phyloP scores from a whole-genome alignment of 1,284 basidiomycete genomes.

The Apiotrichum montevideense region DNA sequence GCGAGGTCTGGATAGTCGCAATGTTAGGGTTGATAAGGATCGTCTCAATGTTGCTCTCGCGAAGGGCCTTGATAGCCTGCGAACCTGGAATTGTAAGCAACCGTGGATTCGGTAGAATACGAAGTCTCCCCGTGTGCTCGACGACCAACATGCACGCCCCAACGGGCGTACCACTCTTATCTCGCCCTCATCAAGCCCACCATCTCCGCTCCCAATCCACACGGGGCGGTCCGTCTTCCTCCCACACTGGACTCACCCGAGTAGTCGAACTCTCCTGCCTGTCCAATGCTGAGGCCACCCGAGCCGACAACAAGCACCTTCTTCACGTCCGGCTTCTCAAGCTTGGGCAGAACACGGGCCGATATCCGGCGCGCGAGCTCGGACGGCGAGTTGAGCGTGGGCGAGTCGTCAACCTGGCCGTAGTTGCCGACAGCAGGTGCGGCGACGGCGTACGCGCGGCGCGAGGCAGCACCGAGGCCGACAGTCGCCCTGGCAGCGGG shows the following conservation, averaged over 20 bases:
- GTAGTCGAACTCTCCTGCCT: slow-evolving; percentile 99
- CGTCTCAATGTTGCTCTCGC: slow-evolving; percentile 90
- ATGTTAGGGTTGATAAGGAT: slow-evolving; percentile 98
- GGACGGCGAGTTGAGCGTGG: slow-evolving; percentile 83
- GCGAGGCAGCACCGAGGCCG: neutral
- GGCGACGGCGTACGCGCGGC: slow-evolving; percentile 55
- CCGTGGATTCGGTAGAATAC: no score
- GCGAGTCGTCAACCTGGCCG: slow-evolving; percentile 60
- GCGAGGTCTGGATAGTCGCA: slow-evolving; percentile 94
- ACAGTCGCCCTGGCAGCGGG: neutral
- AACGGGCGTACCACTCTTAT: no score
- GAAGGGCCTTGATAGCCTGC: slow-evolving; percentile 95
- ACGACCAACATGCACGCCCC: no score
- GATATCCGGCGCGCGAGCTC: slow-evolving; percentile 86
- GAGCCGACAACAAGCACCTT: slow-evolving; percentile 96
- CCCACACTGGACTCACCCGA: slow-evolving; percentile 56
- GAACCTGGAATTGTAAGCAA: slow-evolving; percentile 51
- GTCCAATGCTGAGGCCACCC: slow-evolving; percentile 94
- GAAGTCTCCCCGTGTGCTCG: no score
- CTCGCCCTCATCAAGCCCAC: no score
- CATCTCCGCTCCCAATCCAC: no score
- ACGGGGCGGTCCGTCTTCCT: no score
- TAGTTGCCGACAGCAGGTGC: slow-evolving; percentile 72
- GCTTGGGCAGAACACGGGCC: slow-evolving; percentile 73
- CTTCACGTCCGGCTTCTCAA: slow-evolving; percentile 77